Base-by-base conservation (phyloP, 331 rosid species). In the Rosa hybrid region DNA sequence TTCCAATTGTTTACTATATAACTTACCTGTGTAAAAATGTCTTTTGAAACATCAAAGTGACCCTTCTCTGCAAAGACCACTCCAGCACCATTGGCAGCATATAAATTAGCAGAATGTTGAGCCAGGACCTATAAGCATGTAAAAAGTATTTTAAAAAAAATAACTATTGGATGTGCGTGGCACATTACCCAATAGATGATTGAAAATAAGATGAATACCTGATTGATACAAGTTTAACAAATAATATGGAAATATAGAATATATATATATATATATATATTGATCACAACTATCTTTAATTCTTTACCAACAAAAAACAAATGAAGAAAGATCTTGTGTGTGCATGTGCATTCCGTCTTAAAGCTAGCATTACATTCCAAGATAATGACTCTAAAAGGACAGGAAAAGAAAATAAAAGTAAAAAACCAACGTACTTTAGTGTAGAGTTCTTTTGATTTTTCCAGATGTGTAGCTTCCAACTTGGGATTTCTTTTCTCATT, bases 71-170 rank as follows among this genome's bases (percentile, higher is more conserved):
- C 99, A 68, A 93, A 91, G 77, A 93, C 96, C 80, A 96, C 97
- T 54, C 91, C 99, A 71, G 99, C 97, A 50, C 98, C 99, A 87
- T 96, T 92, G 76, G 98, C 98, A 88, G 99, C 99, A 87, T 96
- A 96, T 56, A 96, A 77, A 82, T 96, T 96, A 85, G 98, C 90
- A 74, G 99, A 84, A 86, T 90, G 99, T 86, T 93, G 97, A 73
- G 92, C 90, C 76, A 96, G 87, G 86, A 96, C 99, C 98, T 96
- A 83, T 59, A 78, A 45, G 78, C 80, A 56, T 75, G 71, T 46
- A 27, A 77, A 85, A 21, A 44, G 9, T 12, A 45, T 12, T 44
- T n/a, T 30, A 7, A 70, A 11, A 7, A 0, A 48, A 7, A 71
- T 1, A 67, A 65, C 42, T 34, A 71, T 30, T 4, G 11, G 48